Base-by-base conservation (phyloP, 371 early-diverging fungal species). In the Rhizopus delemar region DNA sequence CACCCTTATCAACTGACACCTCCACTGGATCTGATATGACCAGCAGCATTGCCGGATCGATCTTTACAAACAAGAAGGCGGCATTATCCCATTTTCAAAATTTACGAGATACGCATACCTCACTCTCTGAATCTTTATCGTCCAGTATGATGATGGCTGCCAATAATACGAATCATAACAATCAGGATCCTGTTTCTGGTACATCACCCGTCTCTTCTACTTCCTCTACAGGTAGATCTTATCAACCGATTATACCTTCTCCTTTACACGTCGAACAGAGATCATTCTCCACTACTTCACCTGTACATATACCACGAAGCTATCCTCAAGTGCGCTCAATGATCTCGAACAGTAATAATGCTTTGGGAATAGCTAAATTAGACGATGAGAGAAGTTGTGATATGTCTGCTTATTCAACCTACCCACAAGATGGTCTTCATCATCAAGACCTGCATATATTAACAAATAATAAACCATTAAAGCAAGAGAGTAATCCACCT, bases 81-180 rank as follows among this genome's bases (percentile, higher is more conserved):
- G 69, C 61, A 51, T 51, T 65, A 12, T 76, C 66, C 33, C 78
- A 53, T 60, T 80, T 56, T 54, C 74, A 62, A 63, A 77, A 57
- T 53, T 58, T 60, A 51, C 58, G 54, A 57, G 82, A 60, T 29
- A 66, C 56, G 36, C 77, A 75, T 31, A 61, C 57, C 31, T 62
- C 62, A 5, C 51, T 74, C 2, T 68, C 74, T 5, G 68, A 68
- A 35, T 63, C 68, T 1, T 35, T 68, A 15, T 56, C 68, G 0
- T 67, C 67, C 2, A 62, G 62, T 41, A 59, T 65, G 35, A 41
- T 65, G 46, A 16, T 58, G 29, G 46, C 41, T 29, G 43, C 54
- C 4, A 41, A 43, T 43, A 50, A 7, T 49, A 55, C 4, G 41
- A 49, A 33, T n/a, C n/a, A n/a, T 34, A 38, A 38, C 31, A 48